Percentiles rank a stretch among this genome's conserved stretches.
These are phyloP conservation scores for Xylaria castorea DNA, from an alignment of 495 filamentous ascomycete genomes.

Conservation along the genomic window DNA sequence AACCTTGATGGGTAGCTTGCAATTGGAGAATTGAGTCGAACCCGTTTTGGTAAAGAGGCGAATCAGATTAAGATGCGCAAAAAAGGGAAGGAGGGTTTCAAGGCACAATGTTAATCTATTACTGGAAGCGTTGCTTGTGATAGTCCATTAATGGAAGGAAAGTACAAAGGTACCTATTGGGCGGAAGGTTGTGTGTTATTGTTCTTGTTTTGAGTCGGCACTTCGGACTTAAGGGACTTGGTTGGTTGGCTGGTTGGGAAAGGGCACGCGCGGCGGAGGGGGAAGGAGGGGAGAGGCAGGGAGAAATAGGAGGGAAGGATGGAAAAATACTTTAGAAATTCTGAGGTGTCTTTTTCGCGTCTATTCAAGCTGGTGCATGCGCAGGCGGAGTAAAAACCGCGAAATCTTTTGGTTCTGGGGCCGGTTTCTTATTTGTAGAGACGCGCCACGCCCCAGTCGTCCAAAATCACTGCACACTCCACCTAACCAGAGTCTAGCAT, in stretches of 20 bases:
- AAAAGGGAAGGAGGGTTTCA: conserved; percentile 11
- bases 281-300: conserved; percentile 44
- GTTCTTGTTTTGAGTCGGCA: conserved; percentile 16
- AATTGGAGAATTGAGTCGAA: conserved; percentile 20
- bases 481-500: conserved; percentile 21
- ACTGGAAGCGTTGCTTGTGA: conserved; percentile 28
- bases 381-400: conserved; percentile 38
- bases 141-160: conserved; percentile 23
- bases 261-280: conserved; percentile 42
- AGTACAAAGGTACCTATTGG: conserved; percentile 30
- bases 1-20: conserved; percentile 5
- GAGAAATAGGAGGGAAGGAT: conserved; percentile 49
- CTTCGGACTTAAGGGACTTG: conserved; percentile 38
- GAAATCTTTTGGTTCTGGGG: conserved; percentile 48
- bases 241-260: conserved; percentile 44
- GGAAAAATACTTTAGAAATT: conserved; percentile 44
- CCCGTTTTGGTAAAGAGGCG: conserved; percentile 33
- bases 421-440: conserved; percentile 53
- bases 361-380: conserved; percentile 34
- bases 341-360: conserved; percentile 43
- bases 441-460: conserved; percentile 36
- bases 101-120: conserved; percentile 27
- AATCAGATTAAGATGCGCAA: conserved; percentile 24
- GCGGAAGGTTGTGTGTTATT: conserved; percentile 25
- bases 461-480: conserved; percentile 33